phyloP scores from a whole-genome alignment of 208 protist genomes.

The Naegleria lovaniensis region DNA sequence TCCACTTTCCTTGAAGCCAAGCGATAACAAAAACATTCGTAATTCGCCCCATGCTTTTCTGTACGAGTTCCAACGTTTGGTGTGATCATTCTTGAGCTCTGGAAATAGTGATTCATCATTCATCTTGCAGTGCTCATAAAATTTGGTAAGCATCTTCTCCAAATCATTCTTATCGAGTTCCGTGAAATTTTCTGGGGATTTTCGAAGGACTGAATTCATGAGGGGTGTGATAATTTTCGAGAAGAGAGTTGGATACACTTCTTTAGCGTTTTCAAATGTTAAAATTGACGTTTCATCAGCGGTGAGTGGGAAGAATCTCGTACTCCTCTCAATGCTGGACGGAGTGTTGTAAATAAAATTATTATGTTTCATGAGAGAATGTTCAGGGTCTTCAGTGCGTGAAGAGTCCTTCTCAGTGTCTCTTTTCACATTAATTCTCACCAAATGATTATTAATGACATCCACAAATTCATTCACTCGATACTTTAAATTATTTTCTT shows the following conservation, averaged over 20 bases:
- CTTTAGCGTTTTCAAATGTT: neutral
- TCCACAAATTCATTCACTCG: neutral
- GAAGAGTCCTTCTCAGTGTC: neutral
- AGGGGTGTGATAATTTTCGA: neutral
- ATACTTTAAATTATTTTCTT: neutral
- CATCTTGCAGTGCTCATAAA: neutral
- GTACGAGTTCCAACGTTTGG: neutral
- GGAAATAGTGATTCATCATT: neutral
- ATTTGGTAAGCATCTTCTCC: neutral
- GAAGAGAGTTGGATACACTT: neutral
- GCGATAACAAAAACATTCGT: neutral
- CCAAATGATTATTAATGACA: neutral
- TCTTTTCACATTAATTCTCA: neutral
- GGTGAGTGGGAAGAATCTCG: neutral
- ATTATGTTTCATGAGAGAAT: neutral
- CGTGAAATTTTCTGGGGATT: neutral
- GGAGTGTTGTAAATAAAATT: neutral
- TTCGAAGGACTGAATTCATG: neutral
- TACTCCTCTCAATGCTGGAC: neutral
- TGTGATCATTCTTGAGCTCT: conserved; percentile 10
- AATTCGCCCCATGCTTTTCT: conserved; percentile 18
- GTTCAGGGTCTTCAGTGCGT: neutral
- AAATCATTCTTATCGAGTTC: neutral
- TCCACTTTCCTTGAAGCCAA: neutral
- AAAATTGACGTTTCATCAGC: neutral